These are phyloP conservation scores for Conticribra guillardii DNA, from an alignment of 108 stramenopile genomes.

Conservation along the genomic window DNA sequence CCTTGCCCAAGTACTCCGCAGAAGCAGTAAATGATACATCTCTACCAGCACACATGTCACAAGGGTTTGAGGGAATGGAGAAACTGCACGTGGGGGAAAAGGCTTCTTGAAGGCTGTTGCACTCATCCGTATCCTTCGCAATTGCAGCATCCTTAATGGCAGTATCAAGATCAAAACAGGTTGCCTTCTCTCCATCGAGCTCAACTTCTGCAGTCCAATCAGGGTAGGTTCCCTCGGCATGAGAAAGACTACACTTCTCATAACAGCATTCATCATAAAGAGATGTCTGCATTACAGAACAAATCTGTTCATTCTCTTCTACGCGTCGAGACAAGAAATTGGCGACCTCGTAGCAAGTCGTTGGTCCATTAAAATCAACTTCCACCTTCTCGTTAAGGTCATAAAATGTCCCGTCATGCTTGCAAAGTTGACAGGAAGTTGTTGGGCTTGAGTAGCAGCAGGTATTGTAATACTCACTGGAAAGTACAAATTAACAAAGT, in stretches of 20 bases:
- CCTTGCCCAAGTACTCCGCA: constrained; percentile 30
- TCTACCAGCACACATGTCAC: constrained; percentile 45
- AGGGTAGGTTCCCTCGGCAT: constrained; percentile 35
- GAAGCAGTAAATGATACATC: constrained; percentile 34
- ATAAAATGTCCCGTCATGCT: constrained; percentile 35
- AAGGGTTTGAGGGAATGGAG: constrained; percentile 40
- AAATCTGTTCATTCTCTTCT: constrained; percentile 45
- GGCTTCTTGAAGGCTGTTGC: constrained; percentile 38
- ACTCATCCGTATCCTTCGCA: constrained; percentile 34
- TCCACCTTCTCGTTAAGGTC: constrained; percentile 43
- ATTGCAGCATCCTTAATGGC: constrained; percentile 47
- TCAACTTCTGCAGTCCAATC: constrained; percentile 52
- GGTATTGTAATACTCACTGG: constrained; percentile 21
- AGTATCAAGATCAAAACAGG: constrained; percentile 44
- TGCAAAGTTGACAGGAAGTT: constrained; percentile 52
- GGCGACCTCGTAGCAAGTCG: constrained; percentile 44
- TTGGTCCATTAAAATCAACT: constrained; percentile 54
- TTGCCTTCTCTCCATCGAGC: constrained; percentile 46
- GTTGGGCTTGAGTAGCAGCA: constrained; percentile 50
- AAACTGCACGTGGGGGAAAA: constrained; percentile 46
- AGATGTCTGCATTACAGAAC: constrained; percentile 36
- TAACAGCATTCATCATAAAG: constrained; percentile 49
- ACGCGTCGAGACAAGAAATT: constrained; percentile 44
- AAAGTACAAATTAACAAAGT: too few relatives aligned
- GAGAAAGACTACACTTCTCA: constrained; percentile 40